Base-by-base conservation (phyloP, 2,329 filamentous ascomycete genomes). In the Cordyceps militaris region DNA sequence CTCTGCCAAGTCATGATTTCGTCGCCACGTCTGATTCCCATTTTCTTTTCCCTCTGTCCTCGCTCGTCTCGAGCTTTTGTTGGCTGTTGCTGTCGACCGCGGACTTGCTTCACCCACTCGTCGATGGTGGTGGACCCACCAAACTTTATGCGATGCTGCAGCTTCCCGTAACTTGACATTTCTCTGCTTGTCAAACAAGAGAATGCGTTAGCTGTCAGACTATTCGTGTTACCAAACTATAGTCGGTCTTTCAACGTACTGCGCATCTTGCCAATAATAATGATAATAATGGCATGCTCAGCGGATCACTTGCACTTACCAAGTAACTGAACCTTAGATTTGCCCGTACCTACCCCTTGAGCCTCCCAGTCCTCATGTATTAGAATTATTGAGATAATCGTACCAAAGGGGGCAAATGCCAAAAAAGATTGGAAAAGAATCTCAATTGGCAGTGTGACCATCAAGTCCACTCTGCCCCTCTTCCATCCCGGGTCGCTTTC, bases 401-500 rank as follows among this genome's bases (percentile, higher is more conserved):
- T 43, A 8, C 14, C 43, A 21, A 23, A 21, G 24, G n/a, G n/a
- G n/a, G 14, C 9, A 34, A 11, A 21, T 6, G 34, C 14, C n/a
- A 42, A 28, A n/a, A 28, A 42, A 30, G 40, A 23, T 14, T 9
- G 13, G 32, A 21, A 24, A 10, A 38, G 11, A 42, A 21, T 53
- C 38, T 32, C 50, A 32, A 26, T 30, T 21, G 16, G 48, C 48
- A 36, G 24, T 16, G 36, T n/a, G 36, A n/a, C 36, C 36, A 42
- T 42, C 19, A 28, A 11, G 26, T 54, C 40, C 38, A 24, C 51
- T 44, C 40, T 32, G 38, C 51, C 51, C 51, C 51, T 54, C 51
- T 50, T 34, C 51, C 28, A 32, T 24, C 9, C 32, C 42, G 21
- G 52, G 52, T 55, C 52, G 30, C 28, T 16, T 26, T 55, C 42